Conservation (phyloP, 139 green algal genomes). For the Chlamydomonas eustigma region DNA sequence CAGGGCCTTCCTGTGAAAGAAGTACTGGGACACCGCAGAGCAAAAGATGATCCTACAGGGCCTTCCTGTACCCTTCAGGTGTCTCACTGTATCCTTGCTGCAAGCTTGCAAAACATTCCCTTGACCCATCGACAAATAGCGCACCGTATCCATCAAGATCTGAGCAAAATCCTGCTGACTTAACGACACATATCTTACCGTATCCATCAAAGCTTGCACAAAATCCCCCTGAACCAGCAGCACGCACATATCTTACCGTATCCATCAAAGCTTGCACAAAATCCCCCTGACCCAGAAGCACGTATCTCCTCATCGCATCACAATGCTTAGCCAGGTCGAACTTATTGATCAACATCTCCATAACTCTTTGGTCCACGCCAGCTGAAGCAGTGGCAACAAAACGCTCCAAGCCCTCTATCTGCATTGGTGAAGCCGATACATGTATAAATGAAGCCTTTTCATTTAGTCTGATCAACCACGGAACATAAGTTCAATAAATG, state of each 20-base stretch:
- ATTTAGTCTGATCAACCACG: too few relatives aligned
- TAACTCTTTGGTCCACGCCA: slow-evolving; percentile 64
- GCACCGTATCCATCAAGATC: slow-evolving; percentile 9
- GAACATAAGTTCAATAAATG: too few relatives aligned
- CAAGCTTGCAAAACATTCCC: background rate
- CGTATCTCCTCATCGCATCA: slow-evolving; percentile 77
- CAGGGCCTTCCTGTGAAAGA: too few relatives aligned
- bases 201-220: slow-evolving; percentile 12
- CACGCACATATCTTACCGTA: slow-evolving; percentile 56
- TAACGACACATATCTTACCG: too few relatives aligned
- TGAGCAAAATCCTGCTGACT: too few relatives aligned
- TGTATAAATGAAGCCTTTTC: too few relatives aligned
- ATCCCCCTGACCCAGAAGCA: slow-evolving; percentile 91
- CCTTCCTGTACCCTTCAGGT: too few relatives aligned
- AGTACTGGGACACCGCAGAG: too few relatives aligned
- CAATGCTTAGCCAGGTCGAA: slow-evolving; percentile 73
- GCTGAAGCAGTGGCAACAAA: slow-evolving; percentile 50
- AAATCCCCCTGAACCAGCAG: slow-evolving; percentile 91
- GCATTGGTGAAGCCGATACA: too few relatives aligned
- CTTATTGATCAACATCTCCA: slow-evolving; percentile 65
- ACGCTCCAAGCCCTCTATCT: slow-evolving; percentile 56
- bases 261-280: slow-evolving; percentile 67
- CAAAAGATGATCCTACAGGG: too few relatives aligned
- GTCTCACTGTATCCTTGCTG: slow-evolving; percentile 9
- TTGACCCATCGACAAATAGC: too few relatives aligned